Base-by-base conservation (phyloP, 2,329 filamentous ascomycete species). In the Pseudogymnoascus sp. region DNA sequence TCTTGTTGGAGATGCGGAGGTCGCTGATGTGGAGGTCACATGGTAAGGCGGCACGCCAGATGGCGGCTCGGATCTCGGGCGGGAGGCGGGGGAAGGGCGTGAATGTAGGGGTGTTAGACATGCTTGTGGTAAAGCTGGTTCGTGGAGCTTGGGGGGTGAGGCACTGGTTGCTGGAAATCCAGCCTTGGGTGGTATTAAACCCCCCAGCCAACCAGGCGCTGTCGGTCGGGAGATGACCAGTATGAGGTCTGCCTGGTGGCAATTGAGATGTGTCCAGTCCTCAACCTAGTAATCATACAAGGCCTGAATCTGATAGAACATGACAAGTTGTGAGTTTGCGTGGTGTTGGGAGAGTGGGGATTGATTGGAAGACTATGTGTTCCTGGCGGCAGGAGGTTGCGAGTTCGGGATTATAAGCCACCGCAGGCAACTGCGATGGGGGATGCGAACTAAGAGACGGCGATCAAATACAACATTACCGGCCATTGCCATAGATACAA, bases 11-110 rank as follows among this genome's bases (percentile, higher is more conserved):
- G 26, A 54, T 33, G n/a, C 1, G 8, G 3, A 54, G 4, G 9
- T 54, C 26, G n/a, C n/a, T 17, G n/a, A 54, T 54, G n/a, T 17
- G 4, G n/a, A 33, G 4, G n/a, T 54, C 5, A 54, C n/a, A 33
- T 11, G 67, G 65, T 10, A 68, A 63, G 17, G 62, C 63, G 61
- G 63, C 31, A 5, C 59, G 41, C 59, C 64, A 68, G n/a, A 69
- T 69, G 36, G 60, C 65, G 17, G 61, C 41, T 7, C 66, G 64
- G 26, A 69, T 59, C 62, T 68, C 67, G 7, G 61, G 31, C 4
- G 66, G 67, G 2, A 69, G 63, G n/a, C 41, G 59, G 26, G 65
- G 40, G 59, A 68, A 67, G 39, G 60, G 59, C 17, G 44, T 44
- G 37, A 68, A 66, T 26, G 60, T 54, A 15, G 44, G 26, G 8